phyloP scores from a whole-genome alignment of 192 early-diverging fungal species.

The Podila epigama region DNA sequence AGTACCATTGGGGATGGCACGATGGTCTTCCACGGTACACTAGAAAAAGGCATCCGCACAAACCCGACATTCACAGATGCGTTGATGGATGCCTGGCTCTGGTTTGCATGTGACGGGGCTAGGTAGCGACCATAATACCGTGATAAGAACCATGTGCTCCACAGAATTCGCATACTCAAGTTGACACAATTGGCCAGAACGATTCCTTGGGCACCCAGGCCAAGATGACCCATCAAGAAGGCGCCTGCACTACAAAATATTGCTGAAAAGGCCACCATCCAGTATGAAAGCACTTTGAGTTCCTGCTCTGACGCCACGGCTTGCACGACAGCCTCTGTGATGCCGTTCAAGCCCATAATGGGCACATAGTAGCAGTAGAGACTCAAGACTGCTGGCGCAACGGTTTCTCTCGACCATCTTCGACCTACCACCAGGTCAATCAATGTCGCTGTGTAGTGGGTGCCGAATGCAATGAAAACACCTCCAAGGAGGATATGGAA shows the following conservation, averaged over 20 bases:
- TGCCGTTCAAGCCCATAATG: constrained; percentile 93
- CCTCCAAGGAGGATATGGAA: constrained; percentile 78
- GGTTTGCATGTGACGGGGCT: too few species aligned
- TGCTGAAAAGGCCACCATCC: constrained; percentile 79
- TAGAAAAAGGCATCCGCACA: constrained; percentile 4
- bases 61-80: background rate
- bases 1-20: constrained; percentile 53
- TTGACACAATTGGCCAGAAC: constrained; percentile 89
- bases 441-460: constrained; percentile 78
- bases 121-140: constrained; percentile 61
- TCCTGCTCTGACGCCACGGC: constrained; percentile 76
- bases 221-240: constrained; percentile 63
- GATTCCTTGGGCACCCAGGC: constrained; percentile 78
- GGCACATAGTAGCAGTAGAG: constrained; percentile 93
- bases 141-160: constrained; percentile 71
- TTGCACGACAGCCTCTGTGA: constrained; percentile 93
- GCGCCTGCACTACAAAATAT: constrained; percentile 71
- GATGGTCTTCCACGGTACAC: constrained; percentile 45
- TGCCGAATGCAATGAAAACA: constrained; percentile 83
- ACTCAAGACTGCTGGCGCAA: constrained; percentile 65
- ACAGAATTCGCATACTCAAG: constrained; percentile 78
- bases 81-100: too few species aligned
- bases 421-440: constrained; percentile 70
- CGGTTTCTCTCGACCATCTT: constrained; percentile 57
- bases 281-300: constrained; percentile 67